Percentiles rank a stretch among this genome's conserved stretches.
Evolutionary conservation across 1,284 basidiomycete genomes (phyloP).

Genomic region (Somion occarium): DNA sequence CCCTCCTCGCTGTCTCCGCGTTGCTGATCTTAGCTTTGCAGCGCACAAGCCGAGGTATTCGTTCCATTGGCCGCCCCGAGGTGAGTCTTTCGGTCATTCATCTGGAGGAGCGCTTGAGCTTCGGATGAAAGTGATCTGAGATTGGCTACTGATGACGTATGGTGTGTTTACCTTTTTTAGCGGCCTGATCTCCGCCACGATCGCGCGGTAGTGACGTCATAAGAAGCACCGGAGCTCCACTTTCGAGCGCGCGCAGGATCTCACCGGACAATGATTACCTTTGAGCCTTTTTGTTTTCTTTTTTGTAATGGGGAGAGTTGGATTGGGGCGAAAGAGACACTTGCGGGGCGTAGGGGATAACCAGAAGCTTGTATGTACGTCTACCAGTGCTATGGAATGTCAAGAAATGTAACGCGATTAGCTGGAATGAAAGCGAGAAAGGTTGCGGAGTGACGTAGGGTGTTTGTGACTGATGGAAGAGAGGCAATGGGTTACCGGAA

Average conservation of each 20-base stretch:
- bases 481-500: too few relatives aligned
- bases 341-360: too few relatives aligned
- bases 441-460: too few relatives aligned
- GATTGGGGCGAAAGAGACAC: too few relatives aligned
- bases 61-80: constrained; percentile 76
- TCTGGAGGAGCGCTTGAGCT: neutral
- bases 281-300: neutral
- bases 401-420: too few relatives aligned
- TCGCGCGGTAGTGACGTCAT: constrained; percentile 33
- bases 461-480: too few relatives aligned
- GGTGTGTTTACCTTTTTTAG: constrained; percentile 20
- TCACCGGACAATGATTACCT: neutral
- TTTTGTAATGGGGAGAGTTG: too few relatives aligned
- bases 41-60: constrained; percentile 78
- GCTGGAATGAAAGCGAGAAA: too few relatives aligned
- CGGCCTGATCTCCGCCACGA: constrained; percentile 44
- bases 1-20: neutral
- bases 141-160: constrained; percentile 7
- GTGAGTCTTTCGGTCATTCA: constrained; percentile 30
- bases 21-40: constrained; percentile 26
- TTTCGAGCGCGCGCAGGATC: neutral
- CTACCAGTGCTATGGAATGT: too few relatives aligned
- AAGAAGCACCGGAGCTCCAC: constrained; percentile 11
- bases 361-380: too few relatives aligned
- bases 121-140: neutral